A percentile compares a stretch with the other conserved stretches of the same genome.
These are phyloP conservation scores for Phylloporus arenicola DNA, from an alignment of 768 basidiomycete species.

Conservation along the genomic window DNA sequence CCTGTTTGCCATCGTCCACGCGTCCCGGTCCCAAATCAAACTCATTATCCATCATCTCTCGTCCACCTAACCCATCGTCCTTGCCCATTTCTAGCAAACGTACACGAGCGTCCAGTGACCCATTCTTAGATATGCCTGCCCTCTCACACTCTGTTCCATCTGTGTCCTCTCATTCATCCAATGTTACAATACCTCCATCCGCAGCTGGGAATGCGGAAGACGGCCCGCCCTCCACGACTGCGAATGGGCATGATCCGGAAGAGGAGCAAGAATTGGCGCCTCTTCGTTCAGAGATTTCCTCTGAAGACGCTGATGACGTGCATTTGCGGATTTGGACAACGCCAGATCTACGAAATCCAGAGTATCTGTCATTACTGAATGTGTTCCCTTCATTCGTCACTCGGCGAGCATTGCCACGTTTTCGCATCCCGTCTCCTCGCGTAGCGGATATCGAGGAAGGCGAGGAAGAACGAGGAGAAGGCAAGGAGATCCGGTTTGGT, in stretches of 20 bases:
- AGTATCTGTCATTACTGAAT: conserved; percentile 59
- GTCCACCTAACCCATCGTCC: conserved; percentile 33
- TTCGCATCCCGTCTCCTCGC: conserved; percentile 41
- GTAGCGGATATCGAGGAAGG: conserved; percentile 66
- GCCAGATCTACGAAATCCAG: conserved; percentile 73
- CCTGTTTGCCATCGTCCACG: conserved; percentile 35
- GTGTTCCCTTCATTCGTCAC: conserved; percentile 78
- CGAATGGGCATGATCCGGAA: conserved; percentile 25
- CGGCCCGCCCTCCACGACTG: conserved; percentile 34
- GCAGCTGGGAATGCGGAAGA: conserved; percentile 38
- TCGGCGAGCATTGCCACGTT: conserved; percentile 65
- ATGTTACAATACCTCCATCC: conserved; percentile 29
- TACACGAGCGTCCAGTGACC: conserved; percentile 70
- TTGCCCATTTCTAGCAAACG: conserved; percentile 50
- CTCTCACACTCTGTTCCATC: conserved; percentile 52
- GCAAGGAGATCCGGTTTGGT: conserved; percentile 61
- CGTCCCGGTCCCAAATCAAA: conserved; percentile 57
- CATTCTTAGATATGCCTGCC: conserved; percentile 69
- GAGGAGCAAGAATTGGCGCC: conserved; percentile 33
- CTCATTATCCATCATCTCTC: conserved; percentile 35
- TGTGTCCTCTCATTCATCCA: conserved; percentile 45
- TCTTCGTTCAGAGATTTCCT: conserved; percentile 30
- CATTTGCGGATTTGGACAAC: conserved; percentile 76
- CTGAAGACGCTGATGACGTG: conserved; percentile 38
- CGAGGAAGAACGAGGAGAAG: conserved; percentile 48